Evolutionary conservation across 129 eudicot genomes (phyloP), one percentile per base, ranked within the genome.

Genomic region (Sambucus nigra): DNA sequence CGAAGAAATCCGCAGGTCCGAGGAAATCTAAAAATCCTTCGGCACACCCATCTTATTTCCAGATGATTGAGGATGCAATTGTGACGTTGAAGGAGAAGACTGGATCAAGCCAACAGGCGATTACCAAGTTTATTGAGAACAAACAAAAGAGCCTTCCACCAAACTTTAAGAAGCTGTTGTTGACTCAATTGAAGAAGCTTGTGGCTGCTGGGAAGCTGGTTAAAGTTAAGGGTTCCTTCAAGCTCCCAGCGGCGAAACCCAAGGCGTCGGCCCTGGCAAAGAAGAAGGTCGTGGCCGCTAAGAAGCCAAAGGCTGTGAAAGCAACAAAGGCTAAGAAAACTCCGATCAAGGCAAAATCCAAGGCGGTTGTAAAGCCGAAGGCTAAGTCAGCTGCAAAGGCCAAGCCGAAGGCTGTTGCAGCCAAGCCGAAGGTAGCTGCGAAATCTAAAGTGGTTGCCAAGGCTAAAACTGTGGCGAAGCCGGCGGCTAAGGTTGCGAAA

Each of bases 51-150:
- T 66, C 91, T 13, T 85, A 85, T 68, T 55, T 74, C 9, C 63
- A 84, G 94, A 84, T 84, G 94, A 73, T 80, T 14, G 46, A 38
- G 27, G 94, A 80, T 1, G 94, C 94, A 41, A 74, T 84, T 24
- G 66, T 53, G 62, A 59, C 85, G n/a, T n/a, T n/a, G n/a, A n/a
- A n/a, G n/a, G n/a, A n/a, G n/a, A n/a, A n/a, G n/a, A n/a, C n/a
- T n/a, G n/a, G n/a, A n/a, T n/a, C n/a, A n/a, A n/a, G n/a, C n/a
- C n/a, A n/a, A n/a, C n/a, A n/a, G n/a, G n/a, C n/a, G n/a, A n/a
- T n/a, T n/a, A n/a, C n/a, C n/a, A n/a, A n/a, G n/a, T n/a, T n/a
- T n/a, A n/a, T n/a, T n/a, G n/a, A n/a, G n/a, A n/a, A n/a, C n/a
- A n/a, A n/a, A n/a, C n/a, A n/a, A n/a, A n/a, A n/a, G n/a, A 44